Base-by-base conservation (phyloP, 768 basidiomycete genomes). In the Lentinus tigrinus region DNA sequence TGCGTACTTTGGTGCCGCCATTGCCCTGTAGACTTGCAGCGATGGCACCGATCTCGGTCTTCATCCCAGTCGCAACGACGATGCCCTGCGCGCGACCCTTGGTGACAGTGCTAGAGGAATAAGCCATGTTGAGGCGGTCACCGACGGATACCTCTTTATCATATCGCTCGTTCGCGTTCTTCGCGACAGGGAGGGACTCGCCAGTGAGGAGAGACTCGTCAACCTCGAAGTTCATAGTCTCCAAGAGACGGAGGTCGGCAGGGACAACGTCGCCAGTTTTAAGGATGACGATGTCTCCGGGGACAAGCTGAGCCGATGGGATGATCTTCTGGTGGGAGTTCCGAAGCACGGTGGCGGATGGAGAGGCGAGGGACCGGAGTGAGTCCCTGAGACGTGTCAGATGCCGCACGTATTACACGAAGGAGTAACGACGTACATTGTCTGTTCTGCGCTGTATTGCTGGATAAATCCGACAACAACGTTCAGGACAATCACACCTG, bases 191-290 rank as follows among this genome's bases (percentile, higher is more conserved):
- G 36, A 81, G 62, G 14, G 78, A 78, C 66, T 82, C 81, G 56
- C 80, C 81, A 0, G 81, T 84, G 44, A 84, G 69, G 14, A 82
- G 72, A 24, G 79, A 78, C 61, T 84, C 81, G 38, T 79, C 79
- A 24, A 75, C 70, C 65, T 81, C 81, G 31, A 81, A 70, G 61
- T 80, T 79, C 17, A 77, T 77, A 8, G 76, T 76, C 16, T 73
- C 69, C 31, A 81, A 66, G 4, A 82, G 67, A n/a, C 81, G 68
- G 36, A 78, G 67, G 66, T 84, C 82, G 36, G 81, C 80, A 11
- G 75, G 75, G 26, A 78, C 72, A 19, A 75, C 73, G 58, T 78
- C 76, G 28, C 78, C 78, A 4, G 69, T 64, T 49, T 75, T 77
- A 47, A 79, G 69, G 58, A 71, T 57, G 24, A 79, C 69, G 37